Base-by-base conservation (phyloP, 1,284 basidiomycete genomes). In the Cryptococcus sp. region DNA sequence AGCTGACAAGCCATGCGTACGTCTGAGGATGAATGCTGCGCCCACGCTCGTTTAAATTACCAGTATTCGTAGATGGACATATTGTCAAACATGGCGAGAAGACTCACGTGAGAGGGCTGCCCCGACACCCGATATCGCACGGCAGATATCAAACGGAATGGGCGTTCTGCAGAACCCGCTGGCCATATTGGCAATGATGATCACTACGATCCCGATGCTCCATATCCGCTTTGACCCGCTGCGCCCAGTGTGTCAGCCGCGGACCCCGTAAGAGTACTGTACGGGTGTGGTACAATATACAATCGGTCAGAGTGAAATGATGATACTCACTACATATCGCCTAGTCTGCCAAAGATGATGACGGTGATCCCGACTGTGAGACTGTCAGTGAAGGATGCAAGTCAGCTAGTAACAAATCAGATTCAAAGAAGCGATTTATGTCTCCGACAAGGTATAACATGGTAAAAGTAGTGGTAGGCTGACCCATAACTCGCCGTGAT, bases 321-420 rank as follows among this genome's bases (percentile, higher is more conserved):
- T 34, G 6, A 50, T 22, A 55, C 67, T 45, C 54, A 67, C 57
- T 63, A 66, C 1, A 72, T 43, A 48, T 72, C 70, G 0, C 70
- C 70, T 10, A 67, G 41, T 37, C 67, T 45, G 3, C 69, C 70
- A 3, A 64, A 63, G 13, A 62, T 44, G 7, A 69, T 57, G 45
- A 73, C 61, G 22, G 69, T 67, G 38, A 70, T 65, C 8, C 70
- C 70, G 10, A 72, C 58, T 10, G 70, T 70, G 22, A 72, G 44
- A 15, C 55, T 63, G 46, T 44, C 26, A 29, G 26, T 8, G 43
- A 20, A 2, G 11, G n/a, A 40, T 13, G 19, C 26, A 25, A 22
- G 15, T 29, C 52, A n/a, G 22, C 25, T 29, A n/a, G n/a, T n/a
- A n/a, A n/a, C n/a, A n/a, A n/a, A n/a, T n/a, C n/a, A n/a, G 41